phyloP scores from a whole-genome alignment of 495 filamentous ascomycete genomes.

The Aspergillus coremiiformis region DNA sequence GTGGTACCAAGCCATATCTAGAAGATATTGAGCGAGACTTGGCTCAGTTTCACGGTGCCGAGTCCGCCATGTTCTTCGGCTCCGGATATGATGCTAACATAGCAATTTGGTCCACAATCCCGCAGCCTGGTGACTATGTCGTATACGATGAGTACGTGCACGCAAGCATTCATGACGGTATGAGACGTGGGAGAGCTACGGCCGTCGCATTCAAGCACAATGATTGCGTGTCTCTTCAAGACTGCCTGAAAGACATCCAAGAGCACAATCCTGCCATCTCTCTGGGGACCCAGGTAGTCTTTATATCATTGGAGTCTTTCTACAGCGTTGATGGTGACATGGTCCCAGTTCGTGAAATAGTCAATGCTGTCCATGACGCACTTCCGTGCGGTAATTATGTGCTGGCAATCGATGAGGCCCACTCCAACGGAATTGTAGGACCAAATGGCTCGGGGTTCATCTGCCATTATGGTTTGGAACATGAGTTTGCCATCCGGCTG shows the following conservation, averaged over 20 bases:
- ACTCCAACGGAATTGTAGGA: slow-evolving; percentile 55
- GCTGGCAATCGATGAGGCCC: slow-evolving; percentile 63
- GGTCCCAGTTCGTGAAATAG: slow-evolving; percentile 45
- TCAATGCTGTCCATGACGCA: slow-evolving; percentile 38
- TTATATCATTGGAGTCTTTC: slow-evolving; percentile 56
- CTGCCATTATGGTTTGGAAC: slow-evolving; percentile 48
- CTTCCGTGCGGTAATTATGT: slow-evolving; percentile 48
- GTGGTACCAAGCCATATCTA: slow-evolving; percentile 28
- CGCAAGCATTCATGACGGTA: slow-evolving; percentile 62
- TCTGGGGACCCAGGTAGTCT: slow-evolving; percentile 20
- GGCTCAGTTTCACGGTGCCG: slow-evolving; percentile 50
- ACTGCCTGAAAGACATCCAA: slow-evolving; percentile 20
- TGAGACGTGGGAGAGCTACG: slow-evolving; percentile 45
- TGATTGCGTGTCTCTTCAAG: slow-evolving; percentile 23
- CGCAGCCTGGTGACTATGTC: slow-evolving; percentile 53
- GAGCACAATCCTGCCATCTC: background rate
- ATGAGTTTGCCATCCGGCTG: slow-evolving; percentile 49
- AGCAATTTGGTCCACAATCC: slow-evolving; percentile 52
- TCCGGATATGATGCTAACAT: slow-evolving; percentile 64
- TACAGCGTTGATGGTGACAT: slow-evolving; percentile 72
- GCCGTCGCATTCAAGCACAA: slow-evolving; percentile 44
- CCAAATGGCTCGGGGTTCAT: slow-evolving; percentile 51
- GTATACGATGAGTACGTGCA: slow-evolving; percentile 62
- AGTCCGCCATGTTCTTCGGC: slow-evolving; percentile 53
- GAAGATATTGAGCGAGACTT: slow-evolving; percentile 50